Evolutionary conservation across 106 monocot species (phyloP), one percentile per base, ranked within the genome.

Genomic region (Acorus calamus): DNA sequence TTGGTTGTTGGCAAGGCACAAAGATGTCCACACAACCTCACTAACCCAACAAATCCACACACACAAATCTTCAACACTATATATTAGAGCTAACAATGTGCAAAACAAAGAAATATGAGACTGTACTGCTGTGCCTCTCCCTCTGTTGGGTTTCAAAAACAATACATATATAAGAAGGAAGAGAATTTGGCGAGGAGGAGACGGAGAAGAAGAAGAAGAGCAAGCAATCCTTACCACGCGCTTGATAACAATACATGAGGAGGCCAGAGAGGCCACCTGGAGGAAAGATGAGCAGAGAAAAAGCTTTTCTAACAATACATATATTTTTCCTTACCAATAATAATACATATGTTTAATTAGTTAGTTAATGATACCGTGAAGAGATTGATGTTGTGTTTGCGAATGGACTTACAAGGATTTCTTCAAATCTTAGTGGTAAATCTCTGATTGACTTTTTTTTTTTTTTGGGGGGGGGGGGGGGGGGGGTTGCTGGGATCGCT

Each of bases 401-500:
- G 90, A 90, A 41, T 90, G 94, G 64, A 96, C 94, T 14, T 96
- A 96, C 84, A 82, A 87, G 69, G 94, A 96, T 74, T 96, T 96
- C 74, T 96, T 90, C 87, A 96, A 96, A 75, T 91, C 94, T 42
- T 96, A 96, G 90, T 12, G 94, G 94, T 91, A 78, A 69, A 7
- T 47, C 52, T 56, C 2, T 28, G 28, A 28, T 1, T 28, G n/a
- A n/a, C n/a, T n/a, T n/a, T n/a, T n/a, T n/a, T n/a, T n/a, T n/a
- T n/a, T n/a, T n/a, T n/a, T n/a, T n/a, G n/a, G n/a, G n/a, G n/a
- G n/a, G n/a, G n/a, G n/a, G n/a, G n/a, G n/a, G n/a, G n/a, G n/a
- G n/a, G n/a, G n/a, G n/a, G n/a, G n/a, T n/a, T n/a, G n/a, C n/a
- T n/a, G n/a, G n/a, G n/a, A n/a, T n/a, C n/a, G n/a, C n/a, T n/a